Evolutionary conservation across 208 protist species (phyloP).

Genomic region (Phytomonas sp.): DNA sequence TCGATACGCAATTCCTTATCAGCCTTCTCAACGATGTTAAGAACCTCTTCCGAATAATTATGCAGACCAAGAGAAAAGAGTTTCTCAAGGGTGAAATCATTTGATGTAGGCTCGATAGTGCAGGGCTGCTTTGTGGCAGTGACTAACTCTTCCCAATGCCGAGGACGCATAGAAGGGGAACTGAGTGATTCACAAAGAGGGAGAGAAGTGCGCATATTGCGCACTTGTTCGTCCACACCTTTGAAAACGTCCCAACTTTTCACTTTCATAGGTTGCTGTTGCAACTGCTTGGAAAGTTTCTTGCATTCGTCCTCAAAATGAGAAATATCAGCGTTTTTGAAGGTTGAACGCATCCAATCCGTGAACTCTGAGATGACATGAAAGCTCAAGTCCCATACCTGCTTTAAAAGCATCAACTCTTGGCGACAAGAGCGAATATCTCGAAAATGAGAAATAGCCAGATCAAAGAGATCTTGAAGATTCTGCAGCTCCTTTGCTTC

Average conservation of each 20-base stretch:
- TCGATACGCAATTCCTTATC: constrained; percentile 97
- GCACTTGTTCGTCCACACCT: constrained; percentile 90
- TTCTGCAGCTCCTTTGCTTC: constrained; percentile 86
- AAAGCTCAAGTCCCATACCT: constrained; percentile 91
- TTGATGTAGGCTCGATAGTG: constrained; percentile 82
- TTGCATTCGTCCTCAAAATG: constrained; percentile 92
- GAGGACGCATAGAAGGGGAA: constrained; percentile 91
- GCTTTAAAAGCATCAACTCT: constrained; percentile 89
- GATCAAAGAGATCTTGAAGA: constrained; percentile 93
- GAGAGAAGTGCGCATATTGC: constrained; percentile 92
- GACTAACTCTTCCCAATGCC: constrained; percentile 95
- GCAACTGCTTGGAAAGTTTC: constrained; percentile 91
- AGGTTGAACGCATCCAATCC: constrained; percentile 92
- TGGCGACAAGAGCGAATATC: constrained; percentile 88
- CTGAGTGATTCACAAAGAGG: constrained; percentile 90
- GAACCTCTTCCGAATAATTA: constrained; percentile 95
- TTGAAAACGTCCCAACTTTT: constrained; percentile 92
- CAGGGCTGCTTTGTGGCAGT: constrained; percentile 87
- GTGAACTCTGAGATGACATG: constrained; percentile 90
- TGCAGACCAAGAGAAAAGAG: constrained; percentile 95
- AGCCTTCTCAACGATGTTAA: constrained; percentile 96
- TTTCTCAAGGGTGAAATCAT: constrained; percentile 92
- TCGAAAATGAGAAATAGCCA: constrained; percentile 89
- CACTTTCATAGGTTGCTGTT: constrained; percentile 90
- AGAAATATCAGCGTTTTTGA: constrained; percentile 89